These are phyloP conservation scores for Claviceps paspali DNA, from an alignment of 2,329 filamentous ascomycete genomes.

Conservation along the genomic window DNA sequence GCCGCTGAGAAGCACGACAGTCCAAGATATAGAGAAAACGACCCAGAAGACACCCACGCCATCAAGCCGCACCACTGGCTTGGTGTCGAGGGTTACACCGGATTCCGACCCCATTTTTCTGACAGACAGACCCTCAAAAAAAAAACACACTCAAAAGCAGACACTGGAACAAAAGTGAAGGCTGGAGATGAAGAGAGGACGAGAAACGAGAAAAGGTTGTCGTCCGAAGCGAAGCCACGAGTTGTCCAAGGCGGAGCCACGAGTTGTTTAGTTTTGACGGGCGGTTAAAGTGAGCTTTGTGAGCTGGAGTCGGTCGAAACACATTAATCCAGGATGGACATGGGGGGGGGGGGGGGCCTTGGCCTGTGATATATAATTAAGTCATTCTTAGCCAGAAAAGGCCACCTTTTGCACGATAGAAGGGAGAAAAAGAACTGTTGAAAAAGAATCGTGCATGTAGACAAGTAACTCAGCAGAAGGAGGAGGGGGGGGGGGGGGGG, in stretches of 20 bases:
- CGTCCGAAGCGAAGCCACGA: background rate
- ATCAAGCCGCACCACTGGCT: slow-evolving; percentile 19
- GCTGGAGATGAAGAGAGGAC: background rate
- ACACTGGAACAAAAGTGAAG: background rate
- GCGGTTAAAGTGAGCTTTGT: background rate
- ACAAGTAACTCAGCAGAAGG: no score
- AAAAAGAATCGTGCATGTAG: background rate
- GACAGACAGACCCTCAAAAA: background rate
- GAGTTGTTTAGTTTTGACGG: background rate
- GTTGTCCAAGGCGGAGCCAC: slow-evolving; percentile 1
- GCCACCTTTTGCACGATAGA: background rate
- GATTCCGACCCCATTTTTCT: slow-evolving; percentile 17
- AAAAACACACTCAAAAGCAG: no score
- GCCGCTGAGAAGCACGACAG: slow-evolving; percentile 20
- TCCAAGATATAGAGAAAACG: slow-evolving; percentile 23
- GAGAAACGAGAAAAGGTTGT: background rate
- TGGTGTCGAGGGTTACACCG: slow-evolving; percentile 16
- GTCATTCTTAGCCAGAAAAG: slow-evolving; percentile 1
- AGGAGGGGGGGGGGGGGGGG: no score
- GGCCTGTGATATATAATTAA: slow-evolving; percentile 3
- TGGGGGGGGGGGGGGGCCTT: background rate
- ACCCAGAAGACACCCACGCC: slow-evolving; percentile 27
- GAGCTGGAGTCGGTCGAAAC: background rate
- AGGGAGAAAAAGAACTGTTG: background rate
- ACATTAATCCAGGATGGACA: background rate